A percentile compares a stretch with the other conserved stretches of the same genome.
These are phyloP conservation scores for Gardenia jasminoides DNA, from an alignment of 257 asterid species.

Conservation along the genomic window DNA sequence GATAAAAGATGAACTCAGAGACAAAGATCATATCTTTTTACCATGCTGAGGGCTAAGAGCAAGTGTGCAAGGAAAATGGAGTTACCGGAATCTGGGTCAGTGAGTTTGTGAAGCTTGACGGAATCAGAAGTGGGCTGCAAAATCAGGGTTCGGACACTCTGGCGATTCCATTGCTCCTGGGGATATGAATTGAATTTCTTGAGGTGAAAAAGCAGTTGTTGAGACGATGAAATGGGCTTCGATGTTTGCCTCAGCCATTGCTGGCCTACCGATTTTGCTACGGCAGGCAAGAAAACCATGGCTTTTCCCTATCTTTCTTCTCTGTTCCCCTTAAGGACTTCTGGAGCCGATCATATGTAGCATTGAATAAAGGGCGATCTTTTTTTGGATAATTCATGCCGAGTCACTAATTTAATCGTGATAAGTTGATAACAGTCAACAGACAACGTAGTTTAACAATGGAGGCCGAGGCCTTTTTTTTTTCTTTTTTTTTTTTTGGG, in stretches of 20 bases:
- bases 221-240: slow-evolving; percentile 18
- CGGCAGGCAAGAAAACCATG: slow-evolving; percentile 38
- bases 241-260: slow-evolving; percentile 30
- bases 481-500: too few relatives aligned
- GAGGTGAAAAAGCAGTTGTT: slow-evolving; percentile 20
- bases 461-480: too few relatives aligned
- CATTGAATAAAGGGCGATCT: too few relatives aligned
- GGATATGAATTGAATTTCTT: slow-evolving; percentile 14
- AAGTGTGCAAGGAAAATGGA: not conserved
- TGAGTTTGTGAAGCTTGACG: slow-evolving; percentile 58
- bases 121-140: slow-evolving; percentile 66
- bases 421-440: too few relatives aligned
- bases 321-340: not conserved
- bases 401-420: not conserved
- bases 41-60: too few relatives aligned
- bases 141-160: slow-evolving; percentile 54
- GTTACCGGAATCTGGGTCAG: slow-evolving; percentile 70
- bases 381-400: too few relatives aligned
- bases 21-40: not conserved
- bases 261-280: slow-evolving; percentile 38
- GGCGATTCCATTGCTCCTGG: slow-evolving; percentile 30
- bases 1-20: not conserved
- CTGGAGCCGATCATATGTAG: not conserved
- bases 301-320: not conserved
- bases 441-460: too few relatives aligned